Evolutionary conservation across 805 yeast genomes (phyloP).

Genomic region (Ogataea allantospora): DNA sequence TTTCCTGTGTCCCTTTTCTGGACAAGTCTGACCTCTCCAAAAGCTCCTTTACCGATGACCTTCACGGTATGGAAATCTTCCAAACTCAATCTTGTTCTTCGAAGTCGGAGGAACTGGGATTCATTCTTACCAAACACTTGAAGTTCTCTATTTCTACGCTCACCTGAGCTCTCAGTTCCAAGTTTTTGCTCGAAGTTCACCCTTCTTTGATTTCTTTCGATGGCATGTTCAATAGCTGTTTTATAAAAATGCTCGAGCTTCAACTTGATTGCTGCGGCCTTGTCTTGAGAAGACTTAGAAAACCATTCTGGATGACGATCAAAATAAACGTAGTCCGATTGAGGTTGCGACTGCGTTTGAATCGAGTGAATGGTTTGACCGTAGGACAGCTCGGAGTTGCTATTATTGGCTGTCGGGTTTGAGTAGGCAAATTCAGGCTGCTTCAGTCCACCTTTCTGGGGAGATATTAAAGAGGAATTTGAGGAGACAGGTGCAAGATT

Average conservation of each 20-base stretch:
- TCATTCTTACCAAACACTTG: constrained; percentile 84
- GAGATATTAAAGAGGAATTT: constrained; percentile 30
- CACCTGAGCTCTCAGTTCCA: constrained; percentile 73
- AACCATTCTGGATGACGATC: constrained; percentile 80
- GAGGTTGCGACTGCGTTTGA: constrained; percentile 16
- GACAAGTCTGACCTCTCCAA: constrained; percentile 94
- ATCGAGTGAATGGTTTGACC: constrained; percentile 14
- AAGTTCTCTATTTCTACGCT: constrained; percentile 78
- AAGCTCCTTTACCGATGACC: constrained; percentile 94
- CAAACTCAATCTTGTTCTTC: constrained; percentile 78
- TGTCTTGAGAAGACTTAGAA: constrained; percentile 73
- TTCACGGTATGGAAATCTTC: constrained; percentile 88
- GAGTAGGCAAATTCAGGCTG: constrained; percentile 23
- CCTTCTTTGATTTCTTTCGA: constrained; percentile 92
- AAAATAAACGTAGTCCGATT: constrained; percentile 60
- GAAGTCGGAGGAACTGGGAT: constrained; percentile 76
- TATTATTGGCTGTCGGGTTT: constrained; percentile 27
- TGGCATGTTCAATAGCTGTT: constrained; percentile 84
- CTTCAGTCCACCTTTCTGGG: constrained; percentile 22
- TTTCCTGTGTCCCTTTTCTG: constrained; percentile 91
- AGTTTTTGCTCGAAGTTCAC: constrained; percentile 77
- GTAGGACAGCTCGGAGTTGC: constrained; percentile 28
- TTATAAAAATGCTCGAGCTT: constrained; percentile 83
- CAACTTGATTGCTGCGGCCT: constrained; percentile 78
- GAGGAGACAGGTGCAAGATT: constrained; percentile 32